A percentile compares a stretch with the other conserved stretches of the same genome.
Evolutionary conservation across 2,329 filamentous ascomycete species (phyloP).

Genomic region (Pseudohalonectria lignicola): DNA sequence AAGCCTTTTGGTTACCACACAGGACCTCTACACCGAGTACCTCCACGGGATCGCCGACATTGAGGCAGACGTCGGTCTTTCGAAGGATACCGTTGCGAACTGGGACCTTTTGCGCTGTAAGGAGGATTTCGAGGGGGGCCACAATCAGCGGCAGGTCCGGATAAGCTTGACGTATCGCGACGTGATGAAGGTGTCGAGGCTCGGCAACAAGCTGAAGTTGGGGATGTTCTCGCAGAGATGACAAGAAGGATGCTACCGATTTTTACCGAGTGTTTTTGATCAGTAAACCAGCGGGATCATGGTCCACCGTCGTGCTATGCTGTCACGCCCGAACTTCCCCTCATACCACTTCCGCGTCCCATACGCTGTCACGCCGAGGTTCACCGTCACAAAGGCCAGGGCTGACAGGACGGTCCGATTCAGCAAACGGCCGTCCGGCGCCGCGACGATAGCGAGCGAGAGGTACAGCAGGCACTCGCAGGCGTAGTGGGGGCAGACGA

Average conservation of each 20-base stretch:
- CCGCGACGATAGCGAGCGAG: conserved; percentile 61
- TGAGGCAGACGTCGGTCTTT: conserved; percentile 54
- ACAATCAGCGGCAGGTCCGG: conserved; percentile 46
- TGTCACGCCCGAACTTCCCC: conserved; percentile 58
- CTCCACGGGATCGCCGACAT: conserved; percentile 66
- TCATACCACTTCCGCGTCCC: conserved; percentile 73
- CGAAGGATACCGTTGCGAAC: conserved; percentile 53
- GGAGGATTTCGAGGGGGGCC: conserved; percentile 34
- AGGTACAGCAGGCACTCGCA: conserved; percentile 80
- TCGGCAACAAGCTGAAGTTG: conserved; percentile 60
- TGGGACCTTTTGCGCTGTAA: conserved; percentile 54
- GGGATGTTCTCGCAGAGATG: conserved; percentile 29
- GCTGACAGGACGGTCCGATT: conserved; percentile 67
- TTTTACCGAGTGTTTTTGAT: conserved; percentile 7
- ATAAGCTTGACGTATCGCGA: conserved; percentile 76
- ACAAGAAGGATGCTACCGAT: conserved; percentile 5
- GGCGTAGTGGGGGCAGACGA: conserved; percentile 85
- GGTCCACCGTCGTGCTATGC: conserved; percentile 53
- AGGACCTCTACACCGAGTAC: conserved; percentile 55
- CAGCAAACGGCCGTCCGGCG: conserved; percentile 51
- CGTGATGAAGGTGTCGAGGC: conserved; percentile 68
- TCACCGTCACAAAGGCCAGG: conserved; percentile 62
- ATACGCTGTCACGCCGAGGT: conserved; percentile 71
- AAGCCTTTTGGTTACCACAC: conserved; percentile 65
- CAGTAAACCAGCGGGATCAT: conserved; percentile 66